Base-by-base conservation (phyloP, 2,329 filamentous ascomycete genomes). In the Calycina herbarum region DNA sequence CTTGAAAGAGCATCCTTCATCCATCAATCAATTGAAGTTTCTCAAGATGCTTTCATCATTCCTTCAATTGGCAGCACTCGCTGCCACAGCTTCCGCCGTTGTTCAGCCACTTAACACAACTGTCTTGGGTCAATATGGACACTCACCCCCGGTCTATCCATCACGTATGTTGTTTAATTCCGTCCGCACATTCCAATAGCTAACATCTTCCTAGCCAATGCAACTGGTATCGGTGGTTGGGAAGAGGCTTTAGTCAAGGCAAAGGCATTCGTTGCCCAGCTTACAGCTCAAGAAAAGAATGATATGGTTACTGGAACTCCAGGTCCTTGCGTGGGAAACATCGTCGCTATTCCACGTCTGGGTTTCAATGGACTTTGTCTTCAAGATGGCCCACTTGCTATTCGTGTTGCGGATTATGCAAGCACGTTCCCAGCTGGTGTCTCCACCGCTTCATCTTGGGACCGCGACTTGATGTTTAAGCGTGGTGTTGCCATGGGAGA, bases 251-350 rank as follows among this genome's bases (percentile, higher is more conserved):
- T 93, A 72, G 78, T 78, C 60, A 91, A 90, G 72, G 91, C 91
- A 1, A 83, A 87, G 64, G 77, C 81, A 2, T 77, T 93, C 29
- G 90, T 94, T 20, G 84, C 86, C 63, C 84, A 86, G 59, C 90
- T 94, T 88, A 93, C 90, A 0, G 76, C 93, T 63, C 90, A 89
- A 2, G 91, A 94, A 75, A 94, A 94, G 79, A 87, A 88, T 42
- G 63, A 61, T 15, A 57, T 73, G 54, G 64, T 71, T 13, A 72
- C 68, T 51, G 70, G 71, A 57, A 62, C 57, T 48, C 66, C 64
- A 29, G 65, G 67, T 13, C 65, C 70, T 24, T 70, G 71, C 64
- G 65, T 68, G 29, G 72, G 72, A 10, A 73, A 73, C 60, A 73
- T 69, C 11, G 57, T 68, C 7, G 61, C 68, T 6, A 68, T 73